These are phyloP conservation scores for Ceratobasidium sp. DNA, from an alignment of 1,284 basidiomycete genomes.

Conservation along the genomic window DNA sequence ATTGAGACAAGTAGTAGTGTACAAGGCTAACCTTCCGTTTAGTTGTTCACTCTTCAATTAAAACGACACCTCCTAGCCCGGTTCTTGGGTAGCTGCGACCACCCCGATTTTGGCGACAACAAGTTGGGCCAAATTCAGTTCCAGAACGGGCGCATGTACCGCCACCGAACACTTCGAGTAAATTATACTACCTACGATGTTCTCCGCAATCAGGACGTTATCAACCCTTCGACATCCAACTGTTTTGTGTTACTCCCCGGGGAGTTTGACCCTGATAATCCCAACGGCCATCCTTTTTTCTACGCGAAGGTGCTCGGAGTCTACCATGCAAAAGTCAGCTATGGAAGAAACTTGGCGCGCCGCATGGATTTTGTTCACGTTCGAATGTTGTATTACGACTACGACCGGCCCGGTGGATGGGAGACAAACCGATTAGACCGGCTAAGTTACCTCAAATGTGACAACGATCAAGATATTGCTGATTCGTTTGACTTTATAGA, in stretches of 20 bases:
- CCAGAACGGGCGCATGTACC: constrained; percentile 52
- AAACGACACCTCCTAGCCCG: constrained; percentile 51
- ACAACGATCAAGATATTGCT: neutral
- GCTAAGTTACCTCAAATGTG: neutral
- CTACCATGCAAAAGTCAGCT: constrained; percentile 44
- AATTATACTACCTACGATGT: constrained; percentile 60
- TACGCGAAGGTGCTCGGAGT: constrained; percentile 51
- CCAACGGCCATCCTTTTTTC: constrained; percentile 45
- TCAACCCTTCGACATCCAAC: constrained; percentile 46
- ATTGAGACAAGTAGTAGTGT: too few relatives aligned
- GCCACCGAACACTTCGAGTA: constrained; percentile 52
- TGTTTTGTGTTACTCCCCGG: constrained; percentile 34
- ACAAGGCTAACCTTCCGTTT: neutral
- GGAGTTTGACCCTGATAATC: constrained; percentile 20
- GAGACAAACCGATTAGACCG: constrained; percentile 1
- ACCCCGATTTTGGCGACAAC: constrained; percentile 16
- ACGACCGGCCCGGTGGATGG: constrained; percentile 15
- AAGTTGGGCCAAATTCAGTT: constrained; percentile 50
- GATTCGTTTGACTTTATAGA: constrained; percentile 46
- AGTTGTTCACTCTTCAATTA: constrained; percentile 43
- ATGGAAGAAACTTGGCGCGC: constrained; percentile 1
- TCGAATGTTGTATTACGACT: constrained; percentile 52
- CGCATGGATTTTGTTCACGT: constrained; percentile 55
- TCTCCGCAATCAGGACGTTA: constrained; percentile 47
- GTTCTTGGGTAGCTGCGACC: neutral